phyloP scores from a whole-genome alignment of 1,139 yeast genomes.

The Yamadazyma kanchanaburiensis region DNA sequence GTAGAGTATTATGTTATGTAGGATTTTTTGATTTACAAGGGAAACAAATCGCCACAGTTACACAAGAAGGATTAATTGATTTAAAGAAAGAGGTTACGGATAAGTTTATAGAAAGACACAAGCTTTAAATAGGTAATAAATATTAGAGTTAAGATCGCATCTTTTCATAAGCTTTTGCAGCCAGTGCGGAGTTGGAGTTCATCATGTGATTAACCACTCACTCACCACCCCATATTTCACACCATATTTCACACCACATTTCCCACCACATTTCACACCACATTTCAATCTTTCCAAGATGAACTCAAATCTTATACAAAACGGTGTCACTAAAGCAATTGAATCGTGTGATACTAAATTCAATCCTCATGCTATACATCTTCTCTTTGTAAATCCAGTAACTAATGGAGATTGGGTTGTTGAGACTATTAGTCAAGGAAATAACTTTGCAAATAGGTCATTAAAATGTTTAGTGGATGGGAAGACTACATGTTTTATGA shows the following conservation, averaged over 20 bases:
- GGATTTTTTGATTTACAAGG: constrained; percentile 30
- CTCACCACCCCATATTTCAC: too few relatives aligned
- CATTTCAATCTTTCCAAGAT: too few relatives aligned
- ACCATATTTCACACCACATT: too few relatives aligned
- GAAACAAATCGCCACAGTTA: constrained; percentile 31
- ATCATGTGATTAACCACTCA: too few relatives aligned
- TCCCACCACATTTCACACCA: too few relatives aligned
- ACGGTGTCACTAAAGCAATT: constrained; percentile 31
- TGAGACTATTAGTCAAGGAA: constrained; percentile 47
- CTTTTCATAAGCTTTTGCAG: too few relatives aligned
- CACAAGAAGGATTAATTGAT: constrained; percentile 37
- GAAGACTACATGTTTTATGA: constrained; percentile 48
- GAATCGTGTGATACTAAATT: constrained; percentile 20
- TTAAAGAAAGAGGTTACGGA: constrained; percentile 16
- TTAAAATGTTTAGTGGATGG: constrained; percentile 56
- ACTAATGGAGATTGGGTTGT: constrained; percentile 27
- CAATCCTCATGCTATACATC: constrained; percentile 36
- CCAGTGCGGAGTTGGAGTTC: too few relatives aligned
- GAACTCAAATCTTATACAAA: too few relatives aligned
- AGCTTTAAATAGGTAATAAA: too few relatives aligned
- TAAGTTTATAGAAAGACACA: not conserved
- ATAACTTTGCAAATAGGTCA: constrained; percentile 56
- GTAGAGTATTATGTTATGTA: constrained; percentile 35
- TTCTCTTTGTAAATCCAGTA: constrained; percentile 22
- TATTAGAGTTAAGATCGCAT: too few relatives aligned